Conservation (phyloP, 106 monocot species). For the Dendrobium nobile region DNA sequence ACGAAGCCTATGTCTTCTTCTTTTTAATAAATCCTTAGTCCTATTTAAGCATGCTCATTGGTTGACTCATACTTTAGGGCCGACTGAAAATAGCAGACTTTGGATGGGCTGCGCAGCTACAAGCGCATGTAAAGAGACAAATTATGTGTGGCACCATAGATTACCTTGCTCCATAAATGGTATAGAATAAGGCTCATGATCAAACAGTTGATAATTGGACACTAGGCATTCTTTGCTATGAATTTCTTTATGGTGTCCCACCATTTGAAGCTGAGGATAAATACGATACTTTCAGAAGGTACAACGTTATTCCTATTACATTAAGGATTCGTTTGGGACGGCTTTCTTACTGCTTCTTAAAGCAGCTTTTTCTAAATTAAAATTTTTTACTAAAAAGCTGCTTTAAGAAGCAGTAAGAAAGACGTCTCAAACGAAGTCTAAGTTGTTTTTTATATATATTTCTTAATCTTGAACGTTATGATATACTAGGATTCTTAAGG, state of each 20-base stretch:
- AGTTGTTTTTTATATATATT: not conserved
- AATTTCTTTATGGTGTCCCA: conserved; percentile 87
- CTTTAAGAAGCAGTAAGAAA: too few relatives aligned
- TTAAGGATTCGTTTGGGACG: too few relatives aligned
- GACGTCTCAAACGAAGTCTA: too few relatives aligned
- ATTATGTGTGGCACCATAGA: conserved; percentile 94
- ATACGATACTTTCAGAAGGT: conserved; percentile 72
- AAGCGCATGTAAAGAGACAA: conserved; percentile 58
- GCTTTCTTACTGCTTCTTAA: too few relatives aligned
- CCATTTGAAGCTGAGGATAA: conserved; percentile 91
- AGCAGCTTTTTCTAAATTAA: too few relatives aligned
- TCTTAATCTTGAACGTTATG: not conserved
- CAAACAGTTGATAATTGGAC: conserved; percentile 96
- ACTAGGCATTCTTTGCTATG: conserved; percentile 85
- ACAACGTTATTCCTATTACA: not conserved
- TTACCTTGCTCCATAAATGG: conserved; percentile 98
- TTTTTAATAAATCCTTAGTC: too few relatives aligned
- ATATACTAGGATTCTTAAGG: conserved; percentile 56
- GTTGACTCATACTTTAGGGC: conserved; percentile 33
- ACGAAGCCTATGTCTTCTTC: too few relatives aligned
- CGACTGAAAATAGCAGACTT: conserved; percentile 89
- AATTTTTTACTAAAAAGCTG: too few relatives aligned
- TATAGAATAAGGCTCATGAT: conserved; percentile 80
- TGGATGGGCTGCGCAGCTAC: conserved; percentile 75
- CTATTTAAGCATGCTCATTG: not conserved